These are phyloP conservation scores for Aegle marmelos DNA, from an alignment of 345 rosid genomes.

Conservation along the genomic window DNA sequence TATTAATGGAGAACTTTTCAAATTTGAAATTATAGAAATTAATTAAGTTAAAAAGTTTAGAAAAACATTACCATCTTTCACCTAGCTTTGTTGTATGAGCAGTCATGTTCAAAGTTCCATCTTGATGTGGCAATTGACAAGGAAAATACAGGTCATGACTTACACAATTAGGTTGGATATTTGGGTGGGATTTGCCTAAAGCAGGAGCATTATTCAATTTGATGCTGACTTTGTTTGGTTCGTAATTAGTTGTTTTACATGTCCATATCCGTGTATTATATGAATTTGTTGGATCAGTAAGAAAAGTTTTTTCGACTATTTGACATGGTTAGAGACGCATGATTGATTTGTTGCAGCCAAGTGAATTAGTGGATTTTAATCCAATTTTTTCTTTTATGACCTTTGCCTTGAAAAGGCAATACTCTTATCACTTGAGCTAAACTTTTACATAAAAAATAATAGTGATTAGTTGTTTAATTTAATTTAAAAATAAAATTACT, in stretches of 20 bases:
- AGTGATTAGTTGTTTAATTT: too few relatives aligned
- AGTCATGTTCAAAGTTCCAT: background rate
- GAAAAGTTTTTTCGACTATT: background rate
- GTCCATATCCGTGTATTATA: background rate
- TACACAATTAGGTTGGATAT: conserved; percentile 3
- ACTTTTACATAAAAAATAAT: too few relatives aligned
- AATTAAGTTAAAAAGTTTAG: background rate
- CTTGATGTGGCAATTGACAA: background rate
- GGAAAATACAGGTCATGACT: background rate
- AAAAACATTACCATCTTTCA: background rate
- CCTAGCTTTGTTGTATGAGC: background rate
- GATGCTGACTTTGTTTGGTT: background rate
- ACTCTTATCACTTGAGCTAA: too few relatives aligned
- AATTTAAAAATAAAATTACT: too few relatives aligned
- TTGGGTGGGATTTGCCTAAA: conserved; percentile 1
- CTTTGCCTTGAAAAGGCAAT: too few relatives aligned
- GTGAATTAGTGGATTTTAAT: background rate
- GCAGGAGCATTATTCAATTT: background rate
- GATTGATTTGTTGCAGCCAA: background rate
- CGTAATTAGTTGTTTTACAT: background rate
- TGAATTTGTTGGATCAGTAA: background rate
- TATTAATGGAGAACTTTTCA: too few relatives aligned
- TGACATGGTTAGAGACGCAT: background rate
- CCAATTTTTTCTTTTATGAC: too few relatives aligned
- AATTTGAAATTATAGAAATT: background rate